phyloP scores from a whole-genome alignment of 371 early-diverging fungal genomes.

The Saksenaea vasiformis region DNA sequence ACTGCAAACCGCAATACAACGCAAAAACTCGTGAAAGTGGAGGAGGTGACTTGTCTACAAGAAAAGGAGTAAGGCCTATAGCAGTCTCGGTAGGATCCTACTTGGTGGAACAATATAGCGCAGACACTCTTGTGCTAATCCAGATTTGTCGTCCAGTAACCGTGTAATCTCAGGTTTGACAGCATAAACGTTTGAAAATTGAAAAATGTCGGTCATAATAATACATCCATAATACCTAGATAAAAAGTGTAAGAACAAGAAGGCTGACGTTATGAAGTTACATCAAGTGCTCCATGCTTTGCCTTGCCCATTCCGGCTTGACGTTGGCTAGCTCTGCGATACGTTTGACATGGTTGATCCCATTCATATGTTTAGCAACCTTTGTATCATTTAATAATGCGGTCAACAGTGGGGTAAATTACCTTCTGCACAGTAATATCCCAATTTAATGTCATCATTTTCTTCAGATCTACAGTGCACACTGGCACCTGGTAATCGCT shows the following conservation, averaged over 20 bases:
- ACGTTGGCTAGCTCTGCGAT: constrained; percentile 81
- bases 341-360: constrained; percentile 71
- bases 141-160: constrained; percentile 59
- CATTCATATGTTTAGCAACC: constrained; percentile 70
- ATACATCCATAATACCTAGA: constrained; percentile 81
- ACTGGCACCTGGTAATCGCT: constrained; percentile 87
- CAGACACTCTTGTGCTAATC: constrained; percentile 68
- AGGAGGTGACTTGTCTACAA: constrained; percentile 46
- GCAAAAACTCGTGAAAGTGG: constrained; percentile 69
- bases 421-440: constrained; percentile 82
- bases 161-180: constrained; percentile 64
- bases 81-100: constrained; percentile 16
- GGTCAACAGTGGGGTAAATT: neutral
- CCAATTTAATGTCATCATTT: constrained; percentile 75
- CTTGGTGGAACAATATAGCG: constrained; percentile 66
- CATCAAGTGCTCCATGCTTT: constrained; percentile 82
- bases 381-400: neutral
- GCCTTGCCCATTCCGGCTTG: constrained; percentile 67
- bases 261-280: constrained; percentile 30
- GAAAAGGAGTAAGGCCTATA: constrained; percentile 1
- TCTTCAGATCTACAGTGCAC: constrained; percentile 65
- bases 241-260: constrained; percentile 2
- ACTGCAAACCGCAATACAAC: constrained; percentile 73
- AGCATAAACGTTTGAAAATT: constrained; percentile 85
- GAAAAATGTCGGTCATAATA: constrained; percentile 85